These are phyloP conservation scores for Glomus cerebriforme DNA, from an alignment of 192 early-diverging fungal species.

Conservation along the genomic window DNA sequence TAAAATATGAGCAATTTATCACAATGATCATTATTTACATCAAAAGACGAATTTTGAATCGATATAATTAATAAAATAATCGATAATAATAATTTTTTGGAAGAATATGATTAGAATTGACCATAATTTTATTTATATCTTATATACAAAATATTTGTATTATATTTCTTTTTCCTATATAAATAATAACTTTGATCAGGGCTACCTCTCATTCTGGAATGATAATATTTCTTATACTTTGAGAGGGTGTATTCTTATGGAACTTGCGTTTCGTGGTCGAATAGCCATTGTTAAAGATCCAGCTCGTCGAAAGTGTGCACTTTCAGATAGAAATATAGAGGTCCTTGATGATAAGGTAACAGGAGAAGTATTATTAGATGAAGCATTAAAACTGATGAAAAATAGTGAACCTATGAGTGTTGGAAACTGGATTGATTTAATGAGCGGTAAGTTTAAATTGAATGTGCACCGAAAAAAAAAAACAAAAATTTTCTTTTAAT, in stretches of 20 bases:
- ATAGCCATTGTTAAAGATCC: slow-evolving; percentile 88
- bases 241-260: slow-evolving; percentile 94
- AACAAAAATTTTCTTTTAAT: not conserved
- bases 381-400: slow-evolving; percentile 89
- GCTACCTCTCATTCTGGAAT: slow-evolving; percentile 99
- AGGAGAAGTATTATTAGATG: slow-evolving; percentile 94
- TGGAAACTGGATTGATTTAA: slow-evolving; percentile 92
- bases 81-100: no score
- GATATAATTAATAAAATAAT: no score
- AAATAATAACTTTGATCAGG: slow-evolving; percentile 52
- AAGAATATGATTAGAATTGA: not conserved
- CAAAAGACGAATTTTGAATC: no score
- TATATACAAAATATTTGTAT: not conserved
- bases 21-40: no score
- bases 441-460: slow-evolving; percentile 83
- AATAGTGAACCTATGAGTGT: slow-evolving; percentile 83
- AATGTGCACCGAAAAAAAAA: not conserved
- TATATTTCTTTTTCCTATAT: slow-evolving; percentile 7
- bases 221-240: slow-evolving; percentile 97
- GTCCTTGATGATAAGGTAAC: slow-evolving; percentile 82
- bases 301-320: slow-evolving; percentile 68
- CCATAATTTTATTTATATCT: not conserved
- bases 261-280: slow-evolving; percentile 89
- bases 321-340: slow-evolving; percentile 83
- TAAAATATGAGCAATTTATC: no score